A percentile compares a stretch with the other conserved stretches of the same genome.
Conservation (phyloP, 2,329 filamentous ascomycete species). For the Aspergillus japonicus region DNA sequence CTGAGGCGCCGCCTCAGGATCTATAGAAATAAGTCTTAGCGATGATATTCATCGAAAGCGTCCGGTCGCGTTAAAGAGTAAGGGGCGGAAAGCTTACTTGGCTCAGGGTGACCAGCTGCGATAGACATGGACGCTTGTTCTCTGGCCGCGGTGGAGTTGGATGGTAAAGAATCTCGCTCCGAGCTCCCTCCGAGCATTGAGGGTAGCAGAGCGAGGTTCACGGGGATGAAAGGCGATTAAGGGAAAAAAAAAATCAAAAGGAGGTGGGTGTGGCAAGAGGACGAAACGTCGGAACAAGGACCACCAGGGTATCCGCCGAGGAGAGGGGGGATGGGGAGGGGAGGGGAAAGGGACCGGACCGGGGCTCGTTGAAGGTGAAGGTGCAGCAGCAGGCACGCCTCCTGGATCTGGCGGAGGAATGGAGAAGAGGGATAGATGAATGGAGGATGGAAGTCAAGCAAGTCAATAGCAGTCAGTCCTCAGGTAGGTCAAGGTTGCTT, state of each 20-base stretch:
- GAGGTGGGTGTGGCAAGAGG: conserved; percentile 10
- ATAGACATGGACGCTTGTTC: conserved; percentile 37
- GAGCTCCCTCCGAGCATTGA: conserved; percentile 37
- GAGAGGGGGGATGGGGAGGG: conserved; percentile 12
- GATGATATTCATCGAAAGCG: conserved; percentile 2
- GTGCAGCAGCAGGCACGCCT: conserved; percentile 23
- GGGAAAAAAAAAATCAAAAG: conserved; percentile 11
- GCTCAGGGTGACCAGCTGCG: conserved; percentile 25
- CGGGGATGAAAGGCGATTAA: conserved; percentile 5
- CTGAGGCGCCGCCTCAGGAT: conserved; percentile 26
- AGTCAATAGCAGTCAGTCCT: not conserved
- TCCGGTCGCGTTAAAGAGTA: not conserved
- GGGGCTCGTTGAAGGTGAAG: not conserved
- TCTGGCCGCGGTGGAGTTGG: conserved; percentile 29
- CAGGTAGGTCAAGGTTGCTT: conserved; percentile 17
- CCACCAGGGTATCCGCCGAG: conserved; percentile 27
- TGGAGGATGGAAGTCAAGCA: conserved; percentile 10
- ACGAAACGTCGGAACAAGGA: conserved; percentile 12
- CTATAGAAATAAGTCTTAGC: conserved; percentile 22
- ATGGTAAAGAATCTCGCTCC: conserved; percentile 31
- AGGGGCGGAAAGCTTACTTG: conserved; percentile 26
- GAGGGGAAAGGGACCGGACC: conserved; percentile 4
- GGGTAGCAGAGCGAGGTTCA: conserved; percentile 26
- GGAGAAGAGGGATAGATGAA: conserved; percentile 6
- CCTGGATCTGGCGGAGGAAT: conserved; percentile 22